Percentiles rank a stretch among this genome's conserved stretches.
phyloP scores from a whole-genome alignment of 2,329 filamentous ascomycete genomes.

The Pyrenochaeta sp. region DNA sequence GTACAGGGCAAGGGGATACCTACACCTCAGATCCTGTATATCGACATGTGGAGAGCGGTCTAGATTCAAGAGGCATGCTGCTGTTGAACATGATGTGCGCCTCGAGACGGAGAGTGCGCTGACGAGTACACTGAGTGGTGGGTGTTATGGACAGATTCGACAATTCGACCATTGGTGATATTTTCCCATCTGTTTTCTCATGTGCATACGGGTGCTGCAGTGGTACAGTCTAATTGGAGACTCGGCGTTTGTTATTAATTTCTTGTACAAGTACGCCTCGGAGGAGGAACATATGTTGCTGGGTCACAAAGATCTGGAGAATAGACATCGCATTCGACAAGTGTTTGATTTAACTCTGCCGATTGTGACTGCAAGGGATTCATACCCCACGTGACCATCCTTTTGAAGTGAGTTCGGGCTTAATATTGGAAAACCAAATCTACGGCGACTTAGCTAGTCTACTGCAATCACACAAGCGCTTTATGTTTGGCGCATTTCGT shows the following conservation, averaged over 20 bases:
- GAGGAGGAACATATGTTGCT: constrained; percentile 9
- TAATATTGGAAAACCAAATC: background rate
- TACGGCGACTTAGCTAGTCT: background rate
- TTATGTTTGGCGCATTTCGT: background rate
- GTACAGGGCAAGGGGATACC: background rate
- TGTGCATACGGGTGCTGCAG: constrained; percentile 22
- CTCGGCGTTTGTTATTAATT: constrained; percentile 10
- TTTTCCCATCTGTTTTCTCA: constrained; percentile 8
- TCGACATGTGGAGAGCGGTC: background rate
- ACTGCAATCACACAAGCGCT: background rate
- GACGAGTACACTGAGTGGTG: background rate
- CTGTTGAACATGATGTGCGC: background rate
- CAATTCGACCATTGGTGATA: background rate
- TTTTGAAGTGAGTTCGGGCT: background rate
- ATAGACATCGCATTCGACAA: constrained; percentile 17
- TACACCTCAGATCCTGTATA: too few relatives aligned
- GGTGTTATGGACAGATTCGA: constrained; percentile 10
- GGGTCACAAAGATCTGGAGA: constrained; percentile 6
- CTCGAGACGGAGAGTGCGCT: background rate
- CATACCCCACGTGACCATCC: background rate
- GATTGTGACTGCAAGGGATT: background rate
- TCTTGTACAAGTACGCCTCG: constrained; percentile 22
- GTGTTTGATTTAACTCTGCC: background rate
- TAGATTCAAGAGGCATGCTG: background rate
- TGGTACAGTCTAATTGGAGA: constrained; percentile 7